Evolutionary conservation across 306 rosid species (phyloP).

Genomic region (Quercus agrifolia): DNA sequence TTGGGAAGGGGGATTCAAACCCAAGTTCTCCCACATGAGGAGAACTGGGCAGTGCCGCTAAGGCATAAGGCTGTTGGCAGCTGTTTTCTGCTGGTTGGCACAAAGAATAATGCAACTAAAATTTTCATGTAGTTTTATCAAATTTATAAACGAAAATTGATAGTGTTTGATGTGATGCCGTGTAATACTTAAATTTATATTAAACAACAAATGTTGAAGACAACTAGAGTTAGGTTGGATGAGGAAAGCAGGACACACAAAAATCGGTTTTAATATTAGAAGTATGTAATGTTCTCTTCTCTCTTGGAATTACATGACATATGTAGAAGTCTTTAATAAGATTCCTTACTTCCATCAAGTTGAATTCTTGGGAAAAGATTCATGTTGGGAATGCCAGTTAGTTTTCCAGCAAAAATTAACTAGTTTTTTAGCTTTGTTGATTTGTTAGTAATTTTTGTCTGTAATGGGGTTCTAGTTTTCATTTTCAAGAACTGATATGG

Average conservation of each 20-base stretch:
- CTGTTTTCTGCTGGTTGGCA: neutral
- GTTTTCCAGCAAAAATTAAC: neutral
- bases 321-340: neutral
- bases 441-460: neutral
- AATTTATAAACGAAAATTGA: neutral
- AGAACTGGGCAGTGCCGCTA: no score
- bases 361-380: no score
- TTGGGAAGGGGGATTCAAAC: no score
- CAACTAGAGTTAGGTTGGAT: neutral
- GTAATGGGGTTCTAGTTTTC: neutral
- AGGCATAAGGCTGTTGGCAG: neutral
- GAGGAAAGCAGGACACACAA: neutral
- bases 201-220: neutral
- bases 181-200: neutral
- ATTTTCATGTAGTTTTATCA: neutral
- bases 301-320: neutral
- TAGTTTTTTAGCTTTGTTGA: neutral
- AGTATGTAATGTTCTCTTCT: neutral
- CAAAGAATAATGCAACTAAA: constrained; percentile 4
- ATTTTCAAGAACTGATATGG: neutral
- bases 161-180: neutral
- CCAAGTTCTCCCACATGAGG: no score
- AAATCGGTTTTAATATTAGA: neutral
- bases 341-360: neutral
- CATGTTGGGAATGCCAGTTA: neutral